Evolutionary conservation across 2,329 filamentous ascomycete species (phyloP).

Genomic region (Cladosporium cucumerinum): DNA sequence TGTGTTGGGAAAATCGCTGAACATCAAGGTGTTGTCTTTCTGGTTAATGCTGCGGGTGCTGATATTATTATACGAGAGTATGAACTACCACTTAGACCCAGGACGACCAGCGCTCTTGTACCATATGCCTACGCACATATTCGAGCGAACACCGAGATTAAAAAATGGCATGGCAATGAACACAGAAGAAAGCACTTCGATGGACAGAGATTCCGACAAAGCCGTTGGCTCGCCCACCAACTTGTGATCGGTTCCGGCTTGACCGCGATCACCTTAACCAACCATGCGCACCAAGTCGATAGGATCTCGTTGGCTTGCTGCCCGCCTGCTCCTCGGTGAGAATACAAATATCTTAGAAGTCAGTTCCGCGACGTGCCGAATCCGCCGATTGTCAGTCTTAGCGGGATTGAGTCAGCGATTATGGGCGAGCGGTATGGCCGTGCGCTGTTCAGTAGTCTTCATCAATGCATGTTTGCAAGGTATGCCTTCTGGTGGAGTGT

Average conservation of each 20-base stretch:
- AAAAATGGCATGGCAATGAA: neutral
- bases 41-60: neutral
- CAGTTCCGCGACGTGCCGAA: conserved; percentile 9
- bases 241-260: neutral
- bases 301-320: neutral
- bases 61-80: neutral
- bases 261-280: neutral
- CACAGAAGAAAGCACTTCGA: neutral
- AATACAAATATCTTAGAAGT: neutral
- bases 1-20: neutral
- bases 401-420: conserved; percentile 10
- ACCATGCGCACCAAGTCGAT: neutral
- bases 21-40: neutral
- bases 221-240: neutral
- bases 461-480: neutral
- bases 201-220: conserved; percentile 2
- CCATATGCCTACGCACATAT: neutral
- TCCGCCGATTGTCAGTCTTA: conserved; percentile 10
- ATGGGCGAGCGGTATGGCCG: conserved; percentile 1
- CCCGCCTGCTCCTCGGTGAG: neutral
- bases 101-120: neutral
- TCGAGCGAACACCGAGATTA: neutral
- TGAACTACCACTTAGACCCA: neutral
- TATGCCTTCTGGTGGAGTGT: neutral
- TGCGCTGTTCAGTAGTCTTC: neutral